Percentiles rank a stretch among this genome's conserved stretches.
Conservation (phyloP, 176 grass and related monocot species). For the Cenchrus americanus region DNA sequence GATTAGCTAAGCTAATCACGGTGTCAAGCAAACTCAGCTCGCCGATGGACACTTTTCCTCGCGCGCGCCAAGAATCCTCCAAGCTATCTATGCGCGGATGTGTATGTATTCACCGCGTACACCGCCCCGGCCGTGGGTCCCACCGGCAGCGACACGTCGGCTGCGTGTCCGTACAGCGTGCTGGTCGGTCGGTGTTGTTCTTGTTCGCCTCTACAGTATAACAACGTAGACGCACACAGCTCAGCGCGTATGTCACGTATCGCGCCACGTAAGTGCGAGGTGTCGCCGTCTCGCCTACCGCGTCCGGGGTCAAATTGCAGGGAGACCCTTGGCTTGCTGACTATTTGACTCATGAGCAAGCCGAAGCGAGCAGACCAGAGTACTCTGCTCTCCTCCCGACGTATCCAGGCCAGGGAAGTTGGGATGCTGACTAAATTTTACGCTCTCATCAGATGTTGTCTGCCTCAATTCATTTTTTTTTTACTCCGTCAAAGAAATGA, state of each 20-base stretch:
- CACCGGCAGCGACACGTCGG: not conserved
- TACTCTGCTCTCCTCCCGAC: not conserved
- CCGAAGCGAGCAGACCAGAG: not conserved
- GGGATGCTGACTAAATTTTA: not conserved
- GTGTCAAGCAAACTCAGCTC: not conserved
- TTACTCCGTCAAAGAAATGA: not conserved
- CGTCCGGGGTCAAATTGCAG: not conserved
- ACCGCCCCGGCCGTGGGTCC: not conserved
- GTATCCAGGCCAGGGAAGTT: not conserved
- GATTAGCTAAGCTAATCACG: not conserved
- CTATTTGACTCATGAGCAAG: not conserved
- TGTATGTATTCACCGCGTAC: not conserved
- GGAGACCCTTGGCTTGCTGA: not conserved
- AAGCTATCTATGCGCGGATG: not conserved
- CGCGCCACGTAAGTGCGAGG: not conserved
- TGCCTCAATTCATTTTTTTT: not conserved
- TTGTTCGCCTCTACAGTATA: too few relatives aligned
- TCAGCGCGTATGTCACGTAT: constrained; percentile 21
- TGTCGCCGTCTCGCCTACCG: not conserved
- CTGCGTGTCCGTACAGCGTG: not conserved
- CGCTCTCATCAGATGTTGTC: not conserved
- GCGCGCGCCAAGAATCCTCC: not conserved
- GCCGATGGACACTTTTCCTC: not conserved
- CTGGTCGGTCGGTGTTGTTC: not conserved
- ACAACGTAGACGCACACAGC: not conserved